Evolutionary conservation across 805 yeast species (phyloP).

Genomic region (Candida boleticola): DNA sequence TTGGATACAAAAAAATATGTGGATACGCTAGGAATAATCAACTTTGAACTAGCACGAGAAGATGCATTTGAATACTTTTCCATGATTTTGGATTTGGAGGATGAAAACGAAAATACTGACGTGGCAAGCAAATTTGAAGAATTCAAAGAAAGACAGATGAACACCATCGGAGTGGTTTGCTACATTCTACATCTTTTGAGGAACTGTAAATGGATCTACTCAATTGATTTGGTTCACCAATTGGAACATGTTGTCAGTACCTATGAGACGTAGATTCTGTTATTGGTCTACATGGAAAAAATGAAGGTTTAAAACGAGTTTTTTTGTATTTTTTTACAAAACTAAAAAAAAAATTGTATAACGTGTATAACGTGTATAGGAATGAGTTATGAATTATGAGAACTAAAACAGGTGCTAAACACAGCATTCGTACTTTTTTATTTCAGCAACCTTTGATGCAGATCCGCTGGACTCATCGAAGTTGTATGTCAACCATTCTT

Average conservation of each 20-base stretch:
- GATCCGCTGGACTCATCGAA: constrained; percentile 40
- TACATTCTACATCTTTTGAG: constrained; percentile 9
- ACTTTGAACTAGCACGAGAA: constrained; percentile 9
- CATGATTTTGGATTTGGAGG: constrained; percentile 12
- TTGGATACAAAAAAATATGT: constrained; percentile 7
- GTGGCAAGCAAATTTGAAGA: constrained; percentile 3
- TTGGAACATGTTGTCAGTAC: constrained; percentile 8
- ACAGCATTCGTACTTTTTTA: constrained; percentile 22
- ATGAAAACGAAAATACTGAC: constrained; percentile 1
- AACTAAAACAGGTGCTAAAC: too few species aligned
- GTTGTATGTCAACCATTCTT: constrained; percentile 42
- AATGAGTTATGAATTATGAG: too few species aligned
- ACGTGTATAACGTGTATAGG: too few species aligned
- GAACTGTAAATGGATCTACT: constrained; percentile 10
- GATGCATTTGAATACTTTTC: constrained; percentile 15
- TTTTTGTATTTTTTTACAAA: too few species aligned
- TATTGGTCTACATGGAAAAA: too few species aligned
- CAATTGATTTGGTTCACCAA: constrained; percentile 5
- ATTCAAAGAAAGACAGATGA: constrained; percentile 6
- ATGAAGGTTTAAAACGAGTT: too few species aligned
- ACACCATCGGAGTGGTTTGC: constrained; percentile 8
- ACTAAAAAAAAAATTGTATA: too few species aligned
- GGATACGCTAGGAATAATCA: constrained; percentile 7
- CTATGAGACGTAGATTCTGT: too few species aligned
- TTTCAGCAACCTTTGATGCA: constrained; percentile 39